Conservation (phyloP, 768 basidiomycete species). For the Lanmaoa pseudosensibilis region DNA sequence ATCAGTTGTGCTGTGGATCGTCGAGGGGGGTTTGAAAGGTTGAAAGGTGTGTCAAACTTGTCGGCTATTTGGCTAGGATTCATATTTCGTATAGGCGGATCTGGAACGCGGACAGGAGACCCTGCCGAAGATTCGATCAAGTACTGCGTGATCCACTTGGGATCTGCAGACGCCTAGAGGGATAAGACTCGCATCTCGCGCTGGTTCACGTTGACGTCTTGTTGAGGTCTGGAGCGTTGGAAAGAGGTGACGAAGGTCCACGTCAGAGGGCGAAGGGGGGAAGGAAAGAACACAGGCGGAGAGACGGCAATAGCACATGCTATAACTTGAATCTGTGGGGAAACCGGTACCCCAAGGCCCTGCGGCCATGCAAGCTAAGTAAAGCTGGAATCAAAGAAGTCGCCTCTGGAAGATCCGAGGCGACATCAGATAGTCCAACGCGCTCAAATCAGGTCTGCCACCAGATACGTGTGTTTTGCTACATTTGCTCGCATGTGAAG, state of each 20-base stretch:
- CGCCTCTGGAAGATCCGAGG: slow-evolving; percentile 13
- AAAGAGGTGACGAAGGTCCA: background rate
- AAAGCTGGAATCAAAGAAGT: slow-evolving; percentile 3
- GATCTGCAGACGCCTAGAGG: background rate
- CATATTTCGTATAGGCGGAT: background rate
- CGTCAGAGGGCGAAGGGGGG: background rate
- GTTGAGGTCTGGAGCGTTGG: background rate
- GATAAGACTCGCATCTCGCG: background rate
- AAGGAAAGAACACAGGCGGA: background rate
- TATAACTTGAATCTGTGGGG: slow-evolving; percentile 5
- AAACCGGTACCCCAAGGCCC: background rate
- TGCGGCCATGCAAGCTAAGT: background rate
- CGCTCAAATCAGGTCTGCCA: slow-evolving; percentile 2
- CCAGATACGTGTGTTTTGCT: slow-evolving; percentile 21
- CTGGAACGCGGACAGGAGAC: background rate
- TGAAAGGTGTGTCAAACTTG: background rate
- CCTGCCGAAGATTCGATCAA: background rate
- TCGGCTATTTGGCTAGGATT: background rate
- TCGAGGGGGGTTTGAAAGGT: background rate
- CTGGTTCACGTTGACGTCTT: background rate
- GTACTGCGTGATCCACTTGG: background rate
- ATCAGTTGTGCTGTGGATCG: background rate
- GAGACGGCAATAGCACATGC: background rate
- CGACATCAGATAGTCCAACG: background rate
- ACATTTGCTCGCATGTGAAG: slow-evolving; percentile 1